Evolutionary conservation across 2,329 filamentous ascomycete genomes (phyloP), one percentile per base, ranked within the genome.

Genomic region (Penicillium sp.): DNA sequence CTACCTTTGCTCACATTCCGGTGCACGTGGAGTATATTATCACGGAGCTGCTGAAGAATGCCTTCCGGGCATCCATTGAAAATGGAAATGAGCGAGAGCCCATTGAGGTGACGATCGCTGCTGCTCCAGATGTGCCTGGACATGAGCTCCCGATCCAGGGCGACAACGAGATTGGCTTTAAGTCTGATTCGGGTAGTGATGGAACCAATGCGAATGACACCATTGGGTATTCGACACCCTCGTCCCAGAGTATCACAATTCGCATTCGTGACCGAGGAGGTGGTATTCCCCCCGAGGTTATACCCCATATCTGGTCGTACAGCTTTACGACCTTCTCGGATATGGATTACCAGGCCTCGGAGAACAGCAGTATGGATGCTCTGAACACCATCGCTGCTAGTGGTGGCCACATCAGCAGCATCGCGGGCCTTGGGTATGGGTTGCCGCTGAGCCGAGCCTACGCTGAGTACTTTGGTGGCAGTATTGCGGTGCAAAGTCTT

Each of bases 1-100:
- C 92, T n/a, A 87, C 86, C 0, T 96, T 99, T 68, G 91, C 93
- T 18, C 94, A 95, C 67, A 87, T 99, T 8, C 94, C 94, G 13
- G 94, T 96, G 71, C 94, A 99, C 72, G 82, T 99, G 23, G 93
- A 97, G 74, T 99, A 99, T 73, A 97, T 99, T 61, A 84, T 97
- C 60, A 99, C 93, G 0, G 94, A 99, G 74, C 81, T 99, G 1
- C 82, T 99, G 55, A 99, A 99, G 74, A 99, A 99, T 68, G 90
- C 92, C 1, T 99, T 97, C 77, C 85, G 94, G 40, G 93, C 94
- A 4, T 95, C 91, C 0, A 86, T 97, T 9, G 94, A 99, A 74
- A 87, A 83, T 54, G 85, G 86, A n/a, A 86, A 84, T 66, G 87
- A 89, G 62, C 81, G 83, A 39, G 89, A 96, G 61, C 90, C 93